Percentiles rank a stretch among this genome's conserved stretches.
These are phyloP conservation scores for Phytophthora tubulina DNA, from an alignment of 352 stramenopile species.

Conservation along the genomic window DNA sequence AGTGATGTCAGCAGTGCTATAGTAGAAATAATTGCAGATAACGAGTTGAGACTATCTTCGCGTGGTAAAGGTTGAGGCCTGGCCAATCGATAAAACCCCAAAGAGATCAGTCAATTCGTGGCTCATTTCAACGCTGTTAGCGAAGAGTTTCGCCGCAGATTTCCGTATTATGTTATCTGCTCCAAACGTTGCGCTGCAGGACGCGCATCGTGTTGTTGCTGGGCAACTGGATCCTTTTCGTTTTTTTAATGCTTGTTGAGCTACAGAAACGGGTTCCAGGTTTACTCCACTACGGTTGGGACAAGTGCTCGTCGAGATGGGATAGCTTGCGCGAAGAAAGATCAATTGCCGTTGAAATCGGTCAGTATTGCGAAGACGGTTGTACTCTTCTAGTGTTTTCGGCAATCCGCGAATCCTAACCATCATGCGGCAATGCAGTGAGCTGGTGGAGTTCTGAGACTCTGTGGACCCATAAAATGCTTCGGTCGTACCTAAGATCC, in stretches of 20 bases:
- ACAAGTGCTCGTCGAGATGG: neutral
- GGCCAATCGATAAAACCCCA: conserved; percentile 2
- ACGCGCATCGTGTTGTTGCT: neutral
- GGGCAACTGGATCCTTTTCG: neutral
- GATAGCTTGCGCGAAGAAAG: conserved; percentile 2
- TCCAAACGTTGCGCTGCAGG: neutral
- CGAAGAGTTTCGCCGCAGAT: neutral
- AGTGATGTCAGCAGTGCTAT: neutral
- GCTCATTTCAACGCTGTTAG: neutral
- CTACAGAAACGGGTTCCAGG: neutral
- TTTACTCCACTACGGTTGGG: neutral
- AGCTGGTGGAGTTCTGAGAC: too few species aligned
- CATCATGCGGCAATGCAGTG: too few species aligned
- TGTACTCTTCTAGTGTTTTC: too few species aligned
- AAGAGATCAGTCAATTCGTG: neutral
- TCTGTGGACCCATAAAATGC: too few species aligned
- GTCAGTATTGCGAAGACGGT: too few species aligned
- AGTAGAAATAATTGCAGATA: neutral
- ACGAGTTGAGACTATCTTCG: neutral
- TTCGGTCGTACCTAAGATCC: too few species aligned
- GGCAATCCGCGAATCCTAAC: too few species aligned
- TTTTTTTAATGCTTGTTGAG: conserved; percentile 4
- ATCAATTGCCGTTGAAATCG: neutral
- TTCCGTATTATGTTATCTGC: neutral
- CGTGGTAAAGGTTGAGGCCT: neutral